These are phyloP conservation scores for Metschnikowia shivogae DNA, from an alignment of 805 yeast species.

Conservation along the genomic window DNA sequence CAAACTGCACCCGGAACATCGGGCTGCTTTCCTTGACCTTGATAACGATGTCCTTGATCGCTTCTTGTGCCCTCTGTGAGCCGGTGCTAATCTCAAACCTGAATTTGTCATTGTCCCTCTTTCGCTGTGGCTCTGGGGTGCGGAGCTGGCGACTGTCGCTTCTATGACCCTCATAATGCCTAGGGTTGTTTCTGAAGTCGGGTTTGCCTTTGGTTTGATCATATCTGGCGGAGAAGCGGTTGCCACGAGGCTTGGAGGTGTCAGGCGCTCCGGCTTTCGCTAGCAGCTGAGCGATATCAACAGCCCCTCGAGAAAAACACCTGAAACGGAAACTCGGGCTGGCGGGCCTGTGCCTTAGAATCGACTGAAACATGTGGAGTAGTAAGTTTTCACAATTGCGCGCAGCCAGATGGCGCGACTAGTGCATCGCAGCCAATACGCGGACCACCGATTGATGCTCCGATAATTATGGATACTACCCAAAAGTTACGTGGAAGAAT, in stretches of 20 bases:
- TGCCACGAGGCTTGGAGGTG: not conserved
- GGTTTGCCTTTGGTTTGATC: not conserved
- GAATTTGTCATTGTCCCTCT: not conserved
- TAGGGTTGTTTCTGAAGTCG: not conserved
- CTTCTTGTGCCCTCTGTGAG: constrained; percentile 26
- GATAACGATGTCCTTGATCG: constrained; percentile 23
- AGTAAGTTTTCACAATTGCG: too few species aligned
- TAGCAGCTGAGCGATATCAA: not conserved
- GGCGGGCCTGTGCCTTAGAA: not conserved
- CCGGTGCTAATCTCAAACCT: constrained; percentile 24
- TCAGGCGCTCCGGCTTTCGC: not conserved
- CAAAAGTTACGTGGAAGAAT: too few species aligned
- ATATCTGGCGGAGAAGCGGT: constrained; percentile 1
- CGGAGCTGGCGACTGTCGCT: not conserved
- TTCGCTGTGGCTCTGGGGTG: not conserved
- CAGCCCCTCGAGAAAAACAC: not conserved
- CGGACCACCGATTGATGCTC: too few species aligned
- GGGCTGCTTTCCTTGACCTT: constrained; percentile 19
- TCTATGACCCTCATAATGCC: not conserved
- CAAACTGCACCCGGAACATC: constrained; percentile 24
- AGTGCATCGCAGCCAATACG: too few species aligned
- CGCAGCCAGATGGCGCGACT: too few species aligned
- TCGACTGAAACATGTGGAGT: not conserved
- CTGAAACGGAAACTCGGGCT: not conserved
- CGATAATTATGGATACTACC: too few species aligned